Evolutionary conservation across 1,284 basidiomycete genomes (phyloP), one percentile per base, ranked within the genome.

Genomic region (Tetrapyrgos nigripes): DNA sequence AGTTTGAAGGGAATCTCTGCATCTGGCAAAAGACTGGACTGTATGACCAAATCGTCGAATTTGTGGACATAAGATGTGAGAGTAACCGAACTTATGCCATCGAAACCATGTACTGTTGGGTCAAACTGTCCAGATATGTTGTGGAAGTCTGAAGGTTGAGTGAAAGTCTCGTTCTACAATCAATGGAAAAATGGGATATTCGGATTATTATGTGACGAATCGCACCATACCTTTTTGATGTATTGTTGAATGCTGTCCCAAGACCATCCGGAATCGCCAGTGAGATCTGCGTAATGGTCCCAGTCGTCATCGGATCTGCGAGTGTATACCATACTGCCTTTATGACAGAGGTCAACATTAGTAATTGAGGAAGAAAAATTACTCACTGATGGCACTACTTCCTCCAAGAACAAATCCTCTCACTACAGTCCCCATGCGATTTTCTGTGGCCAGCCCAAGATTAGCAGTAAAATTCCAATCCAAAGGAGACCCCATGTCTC

Each of bases 321-420:
- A 11, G 72, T 75, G 62, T 77, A 81, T 1, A 72, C 68, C 75
- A 80, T 72, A 24, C 64, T 71, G 61, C 80, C 79, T 80, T n/a
- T n/a, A n/a, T n/a, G n/a, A n/a, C n/a, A n/a, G n/a, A n/a, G n/a
- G n/a, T n/a, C n/a, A n/a, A n/a, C n/a, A n/a, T n/a, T n/a, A n/a
- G n/a, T n/a, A n/a, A n/a, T n/a, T n/a, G n/a, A n/a, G n/a, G n/a
- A n/a, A n/a, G n/a, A n/a, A n/a, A n/a, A n/a, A n/a, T n/a, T n/a
- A n/a, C n/a, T n/a, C n/a, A n/a, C n/a, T n/a, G n/a, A n/a, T n/a
- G n/a, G n/a, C n/a, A n/a, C n/a, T n/a, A n/a, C n/a, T n/a, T n/a
- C n/a, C n/a, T n/a, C n/a, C n/a, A n/a, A n/a, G n/a, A n/a, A n/a
- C n/a, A n/a, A n/a, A n/a, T n/a, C n/a, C n/a, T n/a, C n/a, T n/a